Evolutionary conservation across 164 flowering plant genomes (phyloP).

Genomic region (Tinospora cordifolia): DNA sequence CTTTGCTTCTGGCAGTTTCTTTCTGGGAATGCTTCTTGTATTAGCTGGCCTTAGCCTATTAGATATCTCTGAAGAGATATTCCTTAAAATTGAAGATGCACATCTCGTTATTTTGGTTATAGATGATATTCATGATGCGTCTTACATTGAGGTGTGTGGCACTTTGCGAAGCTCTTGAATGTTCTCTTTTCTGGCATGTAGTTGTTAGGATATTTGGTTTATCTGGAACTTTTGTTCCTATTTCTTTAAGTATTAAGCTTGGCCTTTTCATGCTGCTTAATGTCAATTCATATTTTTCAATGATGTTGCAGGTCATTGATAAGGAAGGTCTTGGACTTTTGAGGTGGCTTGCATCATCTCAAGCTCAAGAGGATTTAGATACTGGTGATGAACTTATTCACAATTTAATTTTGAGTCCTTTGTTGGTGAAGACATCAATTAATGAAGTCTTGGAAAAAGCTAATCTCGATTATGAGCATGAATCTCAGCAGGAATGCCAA

Average conservation of each 20-base stretch:
- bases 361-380: conserved; percentile 75
- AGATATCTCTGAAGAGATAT: too few relatives aligned
- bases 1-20: neutral
- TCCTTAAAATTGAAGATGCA: too few relatives aligned
- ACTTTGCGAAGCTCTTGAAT: too few relatives aligned
- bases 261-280: neutral
- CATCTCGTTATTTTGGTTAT: too few relatives aligned
- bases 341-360: conserved; percentile 91
- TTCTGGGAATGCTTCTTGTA: too few relatives aligned
- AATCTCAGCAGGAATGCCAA: conserved; percentile 89
- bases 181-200: too few relatives aligned
- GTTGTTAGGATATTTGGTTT: too few relatives aligned
- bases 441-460: conserved; percentile 73
- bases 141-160: too few relatives aligned
- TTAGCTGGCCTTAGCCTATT: too few relatives aligned
- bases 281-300: neutral
- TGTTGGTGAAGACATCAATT: conserved; percentile 50
- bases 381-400: conserved; percentile 80
- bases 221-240: too few relatives aligned
- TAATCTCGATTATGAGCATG: conserved; percentile 57
- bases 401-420: conserved; percentile 63
- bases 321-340: conserved; percentile 61
- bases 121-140: too few relatives aligned
- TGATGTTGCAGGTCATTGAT: conserved; percentile 45
- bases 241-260: neutral